phyloP scores from a whole-genome alignment of 2,329 filamentous ascomycete genomes.

The Teratosphaeria pseudoeucalypti region DNA sequence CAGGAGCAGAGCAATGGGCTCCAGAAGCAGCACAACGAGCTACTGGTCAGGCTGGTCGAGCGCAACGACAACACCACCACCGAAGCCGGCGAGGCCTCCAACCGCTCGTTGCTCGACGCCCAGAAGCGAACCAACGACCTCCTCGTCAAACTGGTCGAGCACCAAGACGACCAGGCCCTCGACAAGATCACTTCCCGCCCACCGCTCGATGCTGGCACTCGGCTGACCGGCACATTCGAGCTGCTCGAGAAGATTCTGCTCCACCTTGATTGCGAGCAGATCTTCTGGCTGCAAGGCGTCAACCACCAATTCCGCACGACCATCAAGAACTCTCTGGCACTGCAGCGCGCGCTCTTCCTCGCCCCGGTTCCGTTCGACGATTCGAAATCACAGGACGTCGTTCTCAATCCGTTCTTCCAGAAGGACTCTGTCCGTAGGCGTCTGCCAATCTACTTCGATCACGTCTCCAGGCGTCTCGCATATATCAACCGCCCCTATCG shows the following conservation, averaged over 20 bases:
- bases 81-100: too few species aligned
- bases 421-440: not conserved
- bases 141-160: not conserved
- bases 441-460: not conserved
- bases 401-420: not conserved
- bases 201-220: constrained; percentile 1
- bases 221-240: constrained; percentile 7
- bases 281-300: constrained; percentile 1
- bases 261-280: constrained; percentile 2
- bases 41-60: not conserved
- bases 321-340: not conserved
- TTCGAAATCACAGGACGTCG: not conserved
- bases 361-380: not conserved
- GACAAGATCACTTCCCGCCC: not conserved
- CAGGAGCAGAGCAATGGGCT: not conserved
- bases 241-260: constrained; percentile 7
- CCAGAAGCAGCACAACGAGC: not conserved
- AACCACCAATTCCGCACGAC: not conserved
- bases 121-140: not conserved
- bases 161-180: not conserved
- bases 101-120: too few species aligned
- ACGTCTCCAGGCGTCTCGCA: not conserved
- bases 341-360: not conserved
- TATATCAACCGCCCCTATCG: not conserved
- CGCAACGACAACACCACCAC: not conserved